Base-by-base conservation (phyloP, 495 filamentous ascomycete genomes). In the Aspergillus taichungensis region DNA sequence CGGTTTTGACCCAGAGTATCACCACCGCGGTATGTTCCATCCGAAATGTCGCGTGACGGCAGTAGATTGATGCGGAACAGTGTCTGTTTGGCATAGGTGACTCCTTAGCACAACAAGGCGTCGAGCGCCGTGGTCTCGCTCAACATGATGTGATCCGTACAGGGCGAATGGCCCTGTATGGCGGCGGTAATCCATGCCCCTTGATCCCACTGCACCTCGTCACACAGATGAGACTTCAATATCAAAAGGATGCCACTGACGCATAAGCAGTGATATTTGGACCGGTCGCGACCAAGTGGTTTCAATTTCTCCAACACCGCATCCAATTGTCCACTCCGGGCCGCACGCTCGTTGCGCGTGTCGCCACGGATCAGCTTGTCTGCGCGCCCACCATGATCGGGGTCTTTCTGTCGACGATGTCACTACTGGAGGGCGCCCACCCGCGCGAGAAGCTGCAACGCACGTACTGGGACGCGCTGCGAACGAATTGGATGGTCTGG, bases 401-500 rank as follows among this genome's bases (percentile, higher is more conserved):
- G 37, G 58, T 85, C 24, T 94, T 94, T 67, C 67, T 94, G 31
- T 70, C 69, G 51, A 80, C 68, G 51, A 85, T 91, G 82, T 82
- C 85, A 8, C 62, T 83, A 13, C 65, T 94, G 55, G 87, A 94
- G 63, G 87, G 87, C 13, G 54, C 59, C 0, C 67, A 69, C 39
- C 78, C 81, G 12, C 54, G 56, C 49, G 75, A 83, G 49, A 88
- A 86, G 72, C 59, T 92, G 9, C 54, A 71, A 34, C 74, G 66
- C 40, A 81, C 67, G 33, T 94, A 86, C 57, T 52, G 52, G 47
- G 59, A 65, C 4, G 83, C 83, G 31, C 60, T 92, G 54, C 67
- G 59, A 46, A 80, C 78, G 47, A 94, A 94, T 61, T 94, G 80
- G 75, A 77, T 83, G 67, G 67, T 94, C 36, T 94, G 88, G 87